Evolutionary conservation across 2,329 filamentous ascomycete species (phyloP), one percentile per base, ranked within the genome.

Genomic region (Colletotrichum acutatum): DNA sequence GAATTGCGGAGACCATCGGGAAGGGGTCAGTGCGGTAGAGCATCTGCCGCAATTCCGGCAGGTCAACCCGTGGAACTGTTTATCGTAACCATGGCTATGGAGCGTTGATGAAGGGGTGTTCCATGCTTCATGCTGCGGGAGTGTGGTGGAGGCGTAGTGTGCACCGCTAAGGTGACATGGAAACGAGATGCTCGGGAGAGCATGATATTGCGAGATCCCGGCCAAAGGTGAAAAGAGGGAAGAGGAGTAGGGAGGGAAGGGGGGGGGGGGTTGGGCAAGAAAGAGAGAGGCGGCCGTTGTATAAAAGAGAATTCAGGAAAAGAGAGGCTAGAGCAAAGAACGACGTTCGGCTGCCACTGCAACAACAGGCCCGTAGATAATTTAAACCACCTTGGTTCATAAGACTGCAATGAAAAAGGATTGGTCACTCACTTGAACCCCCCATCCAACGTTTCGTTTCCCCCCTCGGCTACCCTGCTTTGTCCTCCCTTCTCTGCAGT

Each of bases 331-430:
- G 56, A 58, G 28, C 28, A 66, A 34, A 64, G 52, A 37, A 24
- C n/a, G 61, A 64, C 4, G n/a, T 56, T 56, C 28, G 30, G 53
- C 53, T 46, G 60, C 16, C 24, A 63, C 68, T 32, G 57, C 63
- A 34, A 62, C 32, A 61, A 60, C 46, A 72, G 70, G 66, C 70
- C 70, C 66, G 60, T 70, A 70, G 54, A 72, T 70, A 65, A 70
- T 70, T 54, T 57, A 42, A 63, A 58, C 56, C 66, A 61, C 60
- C 66, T 49, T 37, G 34, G 70, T 65, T 70, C 66, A 57, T 61
- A 72, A 65, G 28, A 70, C 30, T 59, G 52, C 24, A 65, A 56
- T 22, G 37, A 64, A 53, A 28, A 59, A 61, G 32, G 32, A 54
- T 52, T 56, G 46, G 34, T 67, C 60, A 72, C 66, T 72, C 60